Evolutionary conservation across 805 yeast genomes (phyloP).

Genomic region (Lipomyces yamanashiensis): DNA sequence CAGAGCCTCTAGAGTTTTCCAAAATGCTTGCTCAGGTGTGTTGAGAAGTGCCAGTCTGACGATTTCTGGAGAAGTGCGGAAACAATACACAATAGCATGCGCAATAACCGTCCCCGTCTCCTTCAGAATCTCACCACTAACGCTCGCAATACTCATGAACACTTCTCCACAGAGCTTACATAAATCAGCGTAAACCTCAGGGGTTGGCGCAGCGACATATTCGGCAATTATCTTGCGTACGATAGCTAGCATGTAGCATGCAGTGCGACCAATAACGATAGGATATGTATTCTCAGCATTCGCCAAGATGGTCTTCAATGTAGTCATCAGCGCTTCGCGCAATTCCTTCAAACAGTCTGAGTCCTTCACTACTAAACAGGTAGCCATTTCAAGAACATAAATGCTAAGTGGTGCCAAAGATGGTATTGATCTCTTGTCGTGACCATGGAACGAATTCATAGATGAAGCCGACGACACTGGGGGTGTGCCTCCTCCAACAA

Average conservation of each 20-base stretch:
- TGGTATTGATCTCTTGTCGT: constrained; percentile 9
- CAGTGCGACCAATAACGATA: constrained; percentile 29
- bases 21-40: constrained; percentile 31
- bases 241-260: constrained; percentile 32
- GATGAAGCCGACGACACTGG: constrained; percentile 1
- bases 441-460: not conserved
- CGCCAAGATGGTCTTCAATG: constrained; percentile 24
- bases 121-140: constrained; percentile 17
- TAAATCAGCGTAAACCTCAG: constrained; percentile 1
- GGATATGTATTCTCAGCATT: constrained; percentile 32
- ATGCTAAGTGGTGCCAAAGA: constrained; percentile 32
- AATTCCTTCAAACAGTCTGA: constrained; percentile 15
- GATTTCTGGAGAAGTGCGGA: constrained; percentile 21
- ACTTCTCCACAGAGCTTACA: constrained; percentile 11
- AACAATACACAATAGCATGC: constrained; percentile 19
- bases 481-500: not conserved
- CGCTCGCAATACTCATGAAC: constrained; percentile 21
- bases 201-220: not conserved
- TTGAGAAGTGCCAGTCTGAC: constrained; percentile 18
- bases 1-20: constrained; percentile 35
- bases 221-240: constrained; percentile 19
- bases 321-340: constrained; percentile 15
- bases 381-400: constrained; percentile 36
- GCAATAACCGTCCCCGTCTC: constrained; percentile 20
- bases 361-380: constrained; percentile 33